These are phyloP conservation scores for Passiflora organensis DNA, from an alignment of 345 rosid species.

Conservation along the genomic window DNA sequence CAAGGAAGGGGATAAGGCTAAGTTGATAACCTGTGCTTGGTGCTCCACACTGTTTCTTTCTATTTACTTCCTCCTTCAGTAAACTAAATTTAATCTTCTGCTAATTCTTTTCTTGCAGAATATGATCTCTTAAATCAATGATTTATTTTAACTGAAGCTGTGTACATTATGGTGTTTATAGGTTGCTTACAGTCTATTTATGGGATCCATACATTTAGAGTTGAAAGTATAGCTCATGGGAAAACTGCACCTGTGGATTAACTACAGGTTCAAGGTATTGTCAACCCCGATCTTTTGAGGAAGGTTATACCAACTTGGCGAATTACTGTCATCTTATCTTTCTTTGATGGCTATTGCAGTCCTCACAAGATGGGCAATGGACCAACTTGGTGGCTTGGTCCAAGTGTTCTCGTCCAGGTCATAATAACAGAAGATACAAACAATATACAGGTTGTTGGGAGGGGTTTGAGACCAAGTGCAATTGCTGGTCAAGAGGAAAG, in stretches of 20 bases:
- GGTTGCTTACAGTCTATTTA: conserved; percentile 58
- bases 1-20: too few species aligned
- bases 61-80: too few species aligned
- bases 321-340: neutral
- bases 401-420: conserved; percentile 32
- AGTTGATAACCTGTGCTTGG: too few species aligned
- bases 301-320: conserved; percentile 37
- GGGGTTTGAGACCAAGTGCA: conserved; percentile 38
- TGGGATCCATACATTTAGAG: conserved; percentile 59
- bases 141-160: neutral
- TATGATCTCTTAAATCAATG: neutral
- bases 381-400: neutral
- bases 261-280: conserved; percentile 62
- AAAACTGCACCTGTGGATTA: conserved; percentile 65
- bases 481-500: conserved; percentile 36
- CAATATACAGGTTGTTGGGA: conserved; percentile 41
- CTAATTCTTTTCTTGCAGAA: neutral
- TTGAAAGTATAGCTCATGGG: conserved; percentile 53
- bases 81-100: neutral
- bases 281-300: conserved; percentile 43
- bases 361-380: neutral
- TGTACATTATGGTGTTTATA: conserved; percentile 17
- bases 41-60: too few species aligned
- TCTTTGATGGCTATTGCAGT: neutral
- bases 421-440: conserved; percentile 58